These are phyloP conservation scores for Papiliotrema flavescens DNA, from an alignment of 1,284 basidiomycete species.

Conservation along the genomic window DNA sequence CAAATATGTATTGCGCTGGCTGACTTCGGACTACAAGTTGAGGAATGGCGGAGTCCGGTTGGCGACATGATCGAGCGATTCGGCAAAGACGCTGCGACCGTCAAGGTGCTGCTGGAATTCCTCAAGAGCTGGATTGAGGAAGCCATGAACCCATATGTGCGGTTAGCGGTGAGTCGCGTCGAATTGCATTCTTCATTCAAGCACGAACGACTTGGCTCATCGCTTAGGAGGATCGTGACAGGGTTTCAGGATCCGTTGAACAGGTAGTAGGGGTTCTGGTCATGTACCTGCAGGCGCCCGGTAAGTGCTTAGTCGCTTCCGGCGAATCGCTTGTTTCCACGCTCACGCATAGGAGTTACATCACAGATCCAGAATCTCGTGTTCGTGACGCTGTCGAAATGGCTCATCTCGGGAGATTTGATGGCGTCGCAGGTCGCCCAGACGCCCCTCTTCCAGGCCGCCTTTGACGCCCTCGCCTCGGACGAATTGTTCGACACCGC, in stretches of 20 bases:
- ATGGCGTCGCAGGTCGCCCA: conserved; percentile 62
- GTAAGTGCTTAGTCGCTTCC: conserved; percentile 53
- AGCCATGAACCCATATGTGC: conserved; percentile 78
- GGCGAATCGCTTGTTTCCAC: neutral
- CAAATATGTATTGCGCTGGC: conserved; percentile 88
- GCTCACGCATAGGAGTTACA: conserved; percentile 67
- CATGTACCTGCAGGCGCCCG: conserved; percentile 85
- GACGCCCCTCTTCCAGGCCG: conserved; percentile 76
- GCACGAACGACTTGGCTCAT: too few relatives aligned
- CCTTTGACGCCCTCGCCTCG: conserved; percentile 78
- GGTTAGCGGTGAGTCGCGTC: conserved; percentile 75
- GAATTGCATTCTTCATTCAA: too few relatives aligned
- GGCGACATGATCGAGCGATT: conserved; percentile 79
- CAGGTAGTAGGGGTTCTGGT: conserved; percentile 74
- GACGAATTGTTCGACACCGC: conserved; percentile 89
- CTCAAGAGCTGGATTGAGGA: conserved; percentile 91
- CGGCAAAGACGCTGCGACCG: conserved; percentile 77
- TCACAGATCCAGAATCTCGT: conserved; percentile 73
- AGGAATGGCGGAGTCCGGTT: conserved; percentile 78
- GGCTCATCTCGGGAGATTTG: conserved; percentile 87
- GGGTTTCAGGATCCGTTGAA: conserved; percentile 70
- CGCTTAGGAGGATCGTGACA: conserved; percentile 50
- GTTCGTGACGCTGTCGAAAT: conserved; percentile 81
- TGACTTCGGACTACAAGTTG: conserved; percentile 85
- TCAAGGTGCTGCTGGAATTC: conserved; percentile 82